These are phyloP conservation scores for Sherardia arvensis DNA, from an alignment of 257 asterid genomes.

Conservation along the genomic window DNA sequence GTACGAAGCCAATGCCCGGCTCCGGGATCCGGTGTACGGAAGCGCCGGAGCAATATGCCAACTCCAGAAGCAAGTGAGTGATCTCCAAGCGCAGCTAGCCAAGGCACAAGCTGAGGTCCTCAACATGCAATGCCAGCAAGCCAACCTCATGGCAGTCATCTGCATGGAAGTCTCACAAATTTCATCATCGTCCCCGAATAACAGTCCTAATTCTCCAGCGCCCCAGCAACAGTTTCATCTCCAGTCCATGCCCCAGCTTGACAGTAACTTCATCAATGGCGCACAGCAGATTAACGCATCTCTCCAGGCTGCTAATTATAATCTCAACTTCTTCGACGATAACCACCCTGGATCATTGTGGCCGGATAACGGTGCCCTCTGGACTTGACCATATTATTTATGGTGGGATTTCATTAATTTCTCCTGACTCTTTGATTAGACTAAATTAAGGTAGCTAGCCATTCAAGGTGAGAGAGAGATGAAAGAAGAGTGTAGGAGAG, in stretches of 20 bases:
- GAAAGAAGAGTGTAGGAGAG: not conserved
- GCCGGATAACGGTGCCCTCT: constrained; percentile 40
- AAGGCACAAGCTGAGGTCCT: constrained; percentile 55
- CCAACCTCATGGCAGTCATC: constrained; percentile 56
- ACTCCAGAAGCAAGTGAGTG: constrained; percentile 57
- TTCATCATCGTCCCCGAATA: not conserved
- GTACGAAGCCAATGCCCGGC: constrained; percentile 71
- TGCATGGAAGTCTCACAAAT: constrained; percentile 44
- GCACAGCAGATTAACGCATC: constrained; percentile 3
- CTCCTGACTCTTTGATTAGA: constrained; percentile 11
- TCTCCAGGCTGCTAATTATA: constrained; percentile 19
- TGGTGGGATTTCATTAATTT: constrained; percentile 6
- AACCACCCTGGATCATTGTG: constrained; percentile 28
- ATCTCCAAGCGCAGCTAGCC: constrained; percentile 65
- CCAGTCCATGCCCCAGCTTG: constrained; percentile 18
- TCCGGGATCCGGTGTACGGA: constrained; percentile 73
- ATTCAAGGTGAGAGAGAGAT: constrained; percentile 5
- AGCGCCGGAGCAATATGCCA: constrained; percentile 73
- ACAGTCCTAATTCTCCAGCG: not conserved
- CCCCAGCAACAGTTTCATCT: not conserved
- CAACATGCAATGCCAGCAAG: constrained; percentile 61
- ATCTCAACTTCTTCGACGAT: constrained; percentile 34
- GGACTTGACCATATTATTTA: constrained; percentile 24
- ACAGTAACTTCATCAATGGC: constrained; percentile 11
- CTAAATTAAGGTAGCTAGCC: not conserved